Percentiles rank a stretch among this genome's conserved stretches.
phyloP scores from a whole-genome alignment of 345 rosid species.

The Kernera saxatilis region DNA sequence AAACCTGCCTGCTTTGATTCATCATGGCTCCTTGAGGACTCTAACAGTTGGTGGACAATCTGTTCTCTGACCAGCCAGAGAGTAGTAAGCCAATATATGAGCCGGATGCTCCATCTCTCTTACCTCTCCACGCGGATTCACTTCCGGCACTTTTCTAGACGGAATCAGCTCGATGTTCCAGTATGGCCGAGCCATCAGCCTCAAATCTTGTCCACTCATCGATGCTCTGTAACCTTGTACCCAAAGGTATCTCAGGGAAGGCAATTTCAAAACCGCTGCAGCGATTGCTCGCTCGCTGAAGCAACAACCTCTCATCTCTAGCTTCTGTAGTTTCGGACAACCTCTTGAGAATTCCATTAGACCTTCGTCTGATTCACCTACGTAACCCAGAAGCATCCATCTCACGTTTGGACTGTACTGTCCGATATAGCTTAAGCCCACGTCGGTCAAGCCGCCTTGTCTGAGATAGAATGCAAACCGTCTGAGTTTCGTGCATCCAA shows the following conservation, averaged over 20 bases:
- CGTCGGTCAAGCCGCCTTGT: slow-evolving; percentile 73
- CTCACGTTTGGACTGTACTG: slow-evolving; percentile 66
- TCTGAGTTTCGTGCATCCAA: slow-evolving; percentile 71
- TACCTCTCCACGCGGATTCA: slow-evolving; percentile 28
- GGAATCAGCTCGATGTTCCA: slow-evolving; percentile 96
- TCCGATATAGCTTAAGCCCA: slow-evolving; percentile 78
- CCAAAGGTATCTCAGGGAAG: slow-evolving; percentile 89
- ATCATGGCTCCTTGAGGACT: slow-evolving; percentile 23
- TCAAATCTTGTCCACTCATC: slow-evolving; percentile 44
- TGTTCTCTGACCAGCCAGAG: slow-evolving; percentile 81
- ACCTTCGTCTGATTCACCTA: slow-evolving; percentile 78
- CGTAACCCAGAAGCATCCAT: slow-evolving; percentile 91
- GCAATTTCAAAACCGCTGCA: slow-evolving; percentile 48
- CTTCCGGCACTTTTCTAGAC: slow-evolving; percentile 34
- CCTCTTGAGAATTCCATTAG: slow-evolving; percentile 73
- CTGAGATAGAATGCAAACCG: slow-evolving; percentile 82
- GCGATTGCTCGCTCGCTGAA: slow-evolving; percentile 81
- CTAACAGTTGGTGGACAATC: slow-evolving; percentile 73
- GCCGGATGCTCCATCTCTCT: slow-evolving; percentile 59
- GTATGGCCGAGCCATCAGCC: slow-evolving; percentile 77
- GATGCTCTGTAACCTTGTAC: slow-evolving; percentile 85
- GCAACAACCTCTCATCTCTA: slow-evolving; percentile 92
- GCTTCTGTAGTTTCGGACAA: slow-evolving; percentile 78
- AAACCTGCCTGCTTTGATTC: slow-evolving; percentile 15
- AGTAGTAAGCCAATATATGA: slow-evolving; percentile 88